Conservation (phyloP, 495 filamentous ascomycete genomes). For the Hypoxylon intermedium region DNA sequence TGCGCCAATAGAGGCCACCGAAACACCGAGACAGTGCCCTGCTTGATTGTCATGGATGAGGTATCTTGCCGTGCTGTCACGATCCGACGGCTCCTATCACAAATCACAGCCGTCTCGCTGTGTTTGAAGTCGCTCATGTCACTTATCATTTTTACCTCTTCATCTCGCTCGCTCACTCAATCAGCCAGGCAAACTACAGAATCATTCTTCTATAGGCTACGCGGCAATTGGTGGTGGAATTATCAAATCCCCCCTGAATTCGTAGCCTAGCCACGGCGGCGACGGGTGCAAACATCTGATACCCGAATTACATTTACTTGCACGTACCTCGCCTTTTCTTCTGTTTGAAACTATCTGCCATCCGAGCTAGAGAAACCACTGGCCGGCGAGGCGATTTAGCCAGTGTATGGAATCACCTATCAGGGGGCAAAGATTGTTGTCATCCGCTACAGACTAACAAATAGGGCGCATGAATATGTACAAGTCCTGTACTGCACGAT, state of each 20-base stretch:
- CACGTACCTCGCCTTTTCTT: slow-evolving; percentile 32
- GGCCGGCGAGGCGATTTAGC: background rate
- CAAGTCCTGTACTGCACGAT: background rate
- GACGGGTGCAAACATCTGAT: slow-evolving; percentile 34
- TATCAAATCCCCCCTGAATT: slow-evolving; percentile 2
- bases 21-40: slow-evolving; percentile 34
- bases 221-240: slow-evolving; percentile 19
- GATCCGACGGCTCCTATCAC: slow-evolving; percentile 34
- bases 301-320: slow-evolving; percentile 27
- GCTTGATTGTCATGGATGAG: slow-evolving; percentile 34
- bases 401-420: slow-evolving; percentile 10
- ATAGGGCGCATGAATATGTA: slow-evolving; percentile 3
- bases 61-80: slow-evolving; percentile 35
- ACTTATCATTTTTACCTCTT: slow-evolving; percentile 5
- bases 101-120: slow-evolving; percentile 22
- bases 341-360: slow-evolving; percentile 15
- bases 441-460: slow-evolving; percentile 12
- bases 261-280: slow-evolving; percentile 8
- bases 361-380: slow-evolving; percentile 9
- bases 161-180: slow-evolving; percentile 1
- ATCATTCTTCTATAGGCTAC: background rate
- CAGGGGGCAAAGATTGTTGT: slow-evolving; percentile 1
- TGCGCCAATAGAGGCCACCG: slow-evolving; percentile 18
- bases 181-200: background rate
- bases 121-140: slow-evolving; percentile 14